Percentiles rank a stretch among this genome's conserved stretches.
Evolutionary conservation across 495 filamentous ascomycete genomes (phyloP).

Genomic region (Penicillium cinerascens): DNA sequence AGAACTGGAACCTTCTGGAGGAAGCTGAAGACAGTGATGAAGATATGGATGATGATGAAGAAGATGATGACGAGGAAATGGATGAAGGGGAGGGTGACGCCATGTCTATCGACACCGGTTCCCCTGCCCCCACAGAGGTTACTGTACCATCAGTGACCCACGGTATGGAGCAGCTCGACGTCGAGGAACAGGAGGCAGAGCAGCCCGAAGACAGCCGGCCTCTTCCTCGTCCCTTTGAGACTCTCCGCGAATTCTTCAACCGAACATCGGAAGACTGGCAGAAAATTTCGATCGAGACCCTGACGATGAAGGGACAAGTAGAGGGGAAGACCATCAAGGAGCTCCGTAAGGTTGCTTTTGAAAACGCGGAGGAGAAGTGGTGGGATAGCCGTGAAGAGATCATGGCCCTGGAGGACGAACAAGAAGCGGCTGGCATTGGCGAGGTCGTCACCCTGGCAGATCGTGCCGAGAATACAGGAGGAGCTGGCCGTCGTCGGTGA

Average conservation of each 20-base stretch:
- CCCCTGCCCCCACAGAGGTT: conserved; percentile 33
- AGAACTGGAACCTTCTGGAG: conserved; percentile 77
- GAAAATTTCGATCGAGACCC: conserved; percentile 66
- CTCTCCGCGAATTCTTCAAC: conserved; percentile 84
- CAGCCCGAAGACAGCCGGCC: conserved; percentile 46
- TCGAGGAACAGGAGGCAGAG: conserved; percentile 53
- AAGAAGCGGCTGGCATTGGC: conserved; percentile 91
- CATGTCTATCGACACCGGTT: conserved; percentile 39
- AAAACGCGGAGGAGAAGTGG: conserved; percentile 91
- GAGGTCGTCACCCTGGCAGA: conserved; percentile 89
- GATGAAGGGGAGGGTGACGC: conserved; percentile 39
- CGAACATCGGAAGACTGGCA: conserved; percentile 91
- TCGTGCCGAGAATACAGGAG: conserved; percentile 52
- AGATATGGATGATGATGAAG: conserved; percentile 66
- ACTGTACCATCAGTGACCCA: conserved; percentile 44
- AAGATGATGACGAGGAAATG: conserved; percentile 62
- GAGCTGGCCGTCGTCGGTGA: conserved; percentile 57
- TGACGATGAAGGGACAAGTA: conserved; percentile 54
- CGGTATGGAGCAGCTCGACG: conserved; percentile 60
- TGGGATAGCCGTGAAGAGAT: conserved; percentile 98
- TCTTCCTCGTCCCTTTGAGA: conserved; percentile 80
- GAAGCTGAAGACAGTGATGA: conserved; percentile 63
- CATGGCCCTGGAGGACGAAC: conserved; percentile 87
- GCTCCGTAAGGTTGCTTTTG: conserved; percentile 83
- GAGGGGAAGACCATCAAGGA: conserved; percentile 74